These are phyloP conservation scores for Capsicum chinense DNA, from an alignment of 257 asterid species.

Conservation along the genomic window DNA sequence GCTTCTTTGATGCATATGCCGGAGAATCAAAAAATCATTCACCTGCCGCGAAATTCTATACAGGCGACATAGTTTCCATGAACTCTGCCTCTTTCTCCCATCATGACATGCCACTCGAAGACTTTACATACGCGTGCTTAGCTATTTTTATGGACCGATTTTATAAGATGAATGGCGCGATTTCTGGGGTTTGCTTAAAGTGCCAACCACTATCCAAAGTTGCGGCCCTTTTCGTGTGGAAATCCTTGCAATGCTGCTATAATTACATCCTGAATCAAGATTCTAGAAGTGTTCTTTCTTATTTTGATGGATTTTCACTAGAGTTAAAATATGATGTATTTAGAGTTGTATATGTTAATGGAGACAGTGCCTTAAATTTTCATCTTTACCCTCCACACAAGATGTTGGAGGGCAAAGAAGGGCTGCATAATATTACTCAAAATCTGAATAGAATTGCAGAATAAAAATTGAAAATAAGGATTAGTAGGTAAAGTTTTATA, in stretches of 20 bases:
- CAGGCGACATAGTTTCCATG: conserved; percentile 57
- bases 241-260: conserved; percentile 64
- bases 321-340: conserved; percentile 68
- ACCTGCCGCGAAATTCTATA: conserved; percentile 62
- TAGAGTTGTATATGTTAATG: conserved; percentile 56
- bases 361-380: conserved; percentile 31
- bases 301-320: conserved; percentile 48
- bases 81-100: conserved; percentile 44
- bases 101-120: not conserved
- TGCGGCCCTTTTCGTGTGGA: conserved; percentile 56
- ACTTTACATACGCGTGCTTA: conserved; percentile 41
- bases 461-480: not conserved
- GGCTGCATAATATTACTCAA: conserved; percentile 24
- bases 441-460: conserved; percentile 15
- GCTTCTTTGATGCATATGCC: conserved; percentile 64
- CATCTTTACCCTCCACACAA: conserved; percentile 29
- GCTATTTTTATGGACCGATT: conserved; percentile 61
- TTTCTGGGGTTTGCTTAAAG: conserved; percentile 56
- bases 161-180: conserved; percentile 56
- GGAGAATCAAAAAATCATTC: conserved; percentile 64
- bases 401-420: conserved; percentile 37
- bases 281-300: conserved; percentile 48
- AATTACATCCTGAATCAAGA: conserved; percentile 50
- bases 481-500: not conserved
- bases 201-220: conserved; percentile 40